A percentile compares a stretch with the other conserved stretches of the same genome.
These are phyloP conservation scores for Excoecaria cochinchinensis DNA, from an alignment of 345 rosid genomes.

Conservation along the genomic window DNA sequence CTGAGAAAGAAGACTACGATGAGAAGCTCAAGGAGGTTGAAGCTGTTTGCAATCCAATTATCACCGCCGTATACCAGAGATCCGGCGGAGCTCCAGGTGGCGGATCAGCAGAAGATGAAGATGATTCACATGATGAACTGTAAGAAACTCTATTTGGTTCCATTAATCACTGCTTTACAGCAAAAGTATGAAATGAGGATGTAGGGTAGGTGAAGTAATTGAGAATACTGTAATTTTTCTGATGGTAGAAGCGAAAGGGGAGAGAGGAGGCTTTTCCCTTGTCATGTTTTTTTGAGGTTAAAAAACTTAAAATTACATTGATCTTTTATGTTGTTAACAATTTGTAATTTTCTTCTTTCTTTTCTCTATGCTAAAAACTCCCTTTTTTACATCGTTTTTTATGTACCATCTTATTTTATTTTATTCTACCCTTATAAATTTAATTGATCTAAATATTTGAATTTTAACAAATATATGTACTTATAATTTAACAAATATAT, in stretches of 20 bases:
- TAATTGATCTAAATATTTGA: too few relatives aligned
- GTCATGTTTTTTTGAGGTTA: conserved; percentile 20
- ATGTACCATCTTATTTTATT: too few relatives aligned
- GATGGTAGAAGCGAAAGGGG: conserved; percentile 22
- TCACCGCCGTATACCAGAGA: conserved; percentile 76
- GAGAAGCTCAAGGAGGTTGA: conserved; percentile 98
- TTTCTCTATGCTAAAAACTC: neutral
- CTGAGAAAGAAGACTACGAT: conserved; percentile 85
- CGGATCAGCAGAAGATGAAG: conserved; percentile 37
- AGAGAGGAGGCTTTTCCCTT: conserved; percentile 6
- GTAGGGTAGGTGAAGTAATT: conserved; percentile 19
- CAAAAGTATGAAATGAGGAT: conserved; percentile 13
- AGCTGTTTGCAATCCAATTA: conserved; percentile 90
- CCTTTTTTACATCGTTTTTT: neutral
- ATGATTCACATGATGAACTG: conserved; percentile 63
- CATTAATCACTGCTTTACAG: neutral
- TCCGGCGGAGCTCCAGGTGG: conserved; percentile 79
- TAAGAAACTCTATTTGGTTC: conserved; percentile 17
- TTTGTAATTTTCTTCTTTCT: neutral
- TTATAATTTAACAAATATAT: too few relatives aligned
- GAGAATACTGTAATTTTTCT: conserved; percentile 35
- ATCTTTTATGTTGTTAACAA: conserved; percentile 4
- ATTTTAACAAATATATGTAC: too few relatives aligned
- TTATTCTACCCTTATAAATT: too few relatives aligned
- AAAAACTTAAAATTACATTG: conserved; percentile 13